A percentile compares a stretch with the other conserved stretches of the same genome.
phyloP scores from a whole-genome alignment of 768 basidiomycete genomes.

The Tricholoma flavovirens region DNA sequence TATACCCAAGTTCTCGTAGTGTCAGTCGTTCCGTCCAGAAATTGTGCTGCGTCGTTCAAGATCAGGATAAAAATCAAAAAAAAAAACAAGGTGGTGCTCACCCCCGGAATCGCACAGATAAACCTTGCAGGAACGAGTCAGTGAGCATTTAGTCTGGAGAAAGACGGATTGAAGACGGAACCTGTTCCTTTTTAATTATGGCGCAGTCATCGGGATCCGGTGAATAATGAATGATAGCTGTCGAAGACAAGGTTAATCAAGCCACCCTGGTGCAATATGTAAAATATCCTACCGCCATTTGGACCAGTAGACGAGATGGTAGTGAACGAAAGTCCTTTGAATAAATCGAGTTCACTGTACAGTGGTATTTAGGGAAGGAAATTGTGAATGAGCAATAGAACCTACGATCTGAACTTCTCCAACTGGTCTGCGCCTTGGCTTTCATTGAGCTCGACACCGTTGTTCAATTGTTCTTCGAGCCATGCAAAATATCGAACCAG shows the following conservation, averaged over 20 bases:
- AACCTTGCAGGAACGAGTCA: constrained; percentile 23
- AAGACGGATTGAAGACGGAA: constrained; percentile 19
- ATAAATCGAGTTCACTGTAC: constrained; percentile 67
- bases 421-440: constrained; percentile 75
- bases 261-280: not conserved
- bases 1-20: constrained; percentile 84
- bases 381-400: not conserved
- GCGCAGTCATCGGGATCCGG: constrained; percentile 73
- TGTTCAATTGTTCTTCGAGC: constrained; percentile 78
- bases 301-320: constrained; percentile 93
- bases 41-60: constrained; percentile 12
- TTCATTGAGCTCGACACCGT: constrained; percentile 63
- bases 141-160: not conserved
- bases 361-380: not conserved
- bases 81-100: constrained; percentile 14
- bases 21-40: constrained; percentile 88
- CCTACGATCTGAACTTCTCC: constrained; percentile 77
- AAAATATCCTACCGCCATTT: constrained; percentile 67
- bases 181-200: constrained; percentile 70
- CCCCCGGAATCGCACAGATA: constrained; percentile 79
- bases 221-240: constrained; percentile 91
- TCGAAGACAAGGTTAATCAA: not conserved
- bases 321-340: constrained; percentile 83
- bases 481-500: constrained; percentile 89
- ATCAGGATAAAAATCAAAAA: not conserved